phyloP scores from a whole-genome alignment of 1,284 basidiomycete genomes.

The Fomitiporia mediterranea region DNA sequence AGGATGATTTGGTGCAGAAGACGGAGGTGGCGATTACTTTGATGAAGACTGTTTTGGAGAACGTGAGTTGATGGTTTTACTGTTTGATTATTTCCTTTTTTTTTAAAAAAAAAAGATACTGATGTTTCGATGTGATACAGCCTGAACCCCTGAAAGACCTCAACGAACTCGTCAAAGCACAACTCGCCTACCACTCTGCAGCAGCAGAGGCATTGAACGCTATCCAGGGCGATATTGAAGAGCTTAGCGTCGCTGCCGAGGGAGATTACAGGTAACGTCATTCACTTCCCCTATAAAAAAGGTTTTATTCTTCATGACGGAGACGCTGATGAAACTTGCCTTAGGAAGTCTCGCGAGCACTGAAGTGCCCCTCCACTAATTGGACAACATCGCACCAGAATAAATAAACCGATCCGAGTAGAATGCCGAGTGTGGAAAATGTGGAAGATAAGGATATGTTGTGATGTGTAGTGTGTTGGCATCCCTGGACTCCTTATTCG shows the following conservation, averaged over 20 bases:
- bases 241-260: constrained; percentile 85
- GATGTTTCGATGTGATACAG: constrained; percentile 36
- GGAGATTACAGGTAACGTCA: constrained; percentile 78
- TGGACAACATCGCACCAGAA: constrained; percentile 26
- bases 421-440: too few relatives aligned
- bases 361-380: constrained; percentile 38
- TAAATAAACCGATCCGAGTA: too few relatives aligned
- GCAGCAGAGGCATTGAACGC: constrained; percentile 82
- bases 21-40: constrained; percentile 97
- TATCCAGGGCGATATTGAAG: constrained; percentile 87
- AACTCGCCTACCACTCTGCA: constrained; percentile 80
- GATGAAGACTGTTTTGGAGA: constrained; percentile 97
- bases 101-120: constrained; percentile 5
- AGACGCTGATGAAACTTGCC: constrained; percentile 4
- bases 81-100: background rate
- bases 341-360: constrained; percentile 79
- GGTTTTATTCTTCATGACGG: too few relatives aligned
- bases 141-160: constrained; percentile 95
- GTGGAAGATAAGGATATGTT: too few relatives aligned
- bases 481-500: too few relatives aligned
- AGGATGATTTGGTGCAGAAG: constrained; percentile 94
- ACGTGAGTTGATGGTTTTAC: constrained; percentile 52
- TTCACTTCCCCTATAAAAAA: background rate
- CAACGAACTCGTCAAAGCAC: constrained; percentile 88
- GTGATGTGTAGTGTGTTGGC: too few relatives aligned